Evolutionary conservation across 2,329 filamentous ascomycete genomes (phyloP), one percentile per base, ranked within the genome.

Genomic region (Pseudogymnoascus sp.): DNA sequence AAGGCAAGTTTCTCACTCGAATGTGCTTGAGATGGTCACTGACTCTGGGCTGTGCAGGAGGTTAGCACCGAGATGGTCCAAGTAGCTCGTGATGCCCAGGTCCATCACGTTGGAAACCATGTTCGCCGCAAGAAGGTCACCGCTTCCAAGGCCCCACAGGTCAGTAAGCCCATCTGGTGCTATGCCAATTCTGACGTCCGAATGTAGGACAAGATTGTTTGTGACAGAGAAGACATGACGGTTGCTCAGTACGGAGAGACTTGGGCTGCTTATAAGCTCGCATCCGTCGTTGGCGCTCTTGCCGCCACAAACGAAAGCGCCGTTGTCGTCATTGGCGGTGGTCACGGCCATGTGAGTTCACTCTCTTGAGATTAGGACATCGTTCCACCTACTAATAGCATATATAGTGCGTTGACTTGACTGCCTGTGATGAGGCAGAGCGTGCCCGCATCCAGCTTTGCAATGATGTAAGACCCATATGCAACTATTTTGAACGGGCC

Each of bases 181-280:
- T 16, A 8, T 1, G 7, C 14, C 28, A 57, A 57, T 21, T 10
- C 39, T 61, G 11, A 61, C 25, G 34, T 25, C 25, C 19, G n/a
- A 23, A 8, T 11, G 21, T 19, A 61, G 60, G 34, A 39, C 36
- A 43, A 19, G 21, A 61, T 61, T 61, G 60, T 61, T 11, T 61
- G 60, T 31, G 39, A 43, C 19, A 39, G 60, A 25, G 34, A 43
- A 28, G 60, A 61, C 13, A 39, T 61, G 34, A 25, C 60, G n/a
- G 10, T 8, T 16, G 19, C 31, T 7, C 34, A 43, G 7, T 61
- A 61, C 25, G 60, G 60, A 11, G 60, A 61, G 19, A 61, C 60
- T 10, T 61, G 60, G 60, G 60, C 60, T 41, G 60, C 60, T 13
- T 61, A 61, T 43, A 61, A 61, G 60, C 60, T 61, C 13, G 60